Conservation (phyloP, 2,329 filamentous ascomycete genomes). For the Aspergillus phoenicis region DNA sequence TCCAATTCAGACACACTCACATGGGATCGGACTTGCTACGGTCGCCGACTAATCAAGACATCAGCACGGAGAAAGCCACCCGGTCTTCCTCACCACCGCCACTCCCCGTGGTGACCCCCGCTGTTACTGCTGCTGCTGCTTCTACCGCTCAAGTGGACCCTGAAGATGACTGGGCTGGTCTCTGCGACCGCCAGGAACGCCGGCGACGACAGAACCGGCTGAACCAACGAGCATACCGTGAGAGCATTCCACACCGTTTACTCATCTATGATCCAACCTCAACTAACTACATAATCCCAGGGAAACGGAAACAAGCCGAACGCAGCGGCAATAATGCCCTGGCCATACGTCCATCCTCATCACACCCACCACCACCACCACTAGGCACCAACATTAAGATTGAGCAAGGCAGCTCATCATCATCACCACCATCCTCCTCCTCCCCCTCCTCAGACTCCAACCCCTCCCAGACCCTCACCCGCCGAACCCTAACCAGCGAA, state of each 20-base stretch:
- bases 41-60: not conserved
- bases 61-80: not conserved
- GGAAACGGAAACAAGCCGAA: constrained; percentile 26
- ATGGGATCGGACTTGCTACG: constrained; percentile 1
- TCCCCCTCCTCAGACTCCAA: not conserved
- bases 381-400: not conserved
- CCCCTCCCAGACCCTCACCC: not conserved
- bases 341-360: not conserved
- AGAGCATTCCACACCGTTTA: not conserved
- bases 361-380: not conserved
- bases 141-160: not conserved
- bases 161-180: constrained; percentile 30
- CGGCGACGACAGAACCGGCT: constrained; percentile 35
- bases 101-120: not conserved
- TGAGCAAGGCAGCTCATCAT: not conserved
- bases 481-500: not conserved
- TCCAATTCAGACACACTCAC: not conserved
- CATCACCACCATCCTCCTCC: not conserved
- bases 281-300: constrained; percentile 8
- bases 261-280: not conserved
- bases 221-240: constrained; percentile 36
- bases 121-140: not conserved
- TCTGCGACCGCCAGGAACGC: constrained; percentile 31
- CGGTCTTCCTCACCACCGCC: not conserved
- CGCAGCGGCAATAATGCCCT: not conserved